These are phyloP conservation scores for Cerioporus squamosus DNA, from an alignment of 1,284 basidiomycete genomes.

Conservation along the genomic window DNA sequence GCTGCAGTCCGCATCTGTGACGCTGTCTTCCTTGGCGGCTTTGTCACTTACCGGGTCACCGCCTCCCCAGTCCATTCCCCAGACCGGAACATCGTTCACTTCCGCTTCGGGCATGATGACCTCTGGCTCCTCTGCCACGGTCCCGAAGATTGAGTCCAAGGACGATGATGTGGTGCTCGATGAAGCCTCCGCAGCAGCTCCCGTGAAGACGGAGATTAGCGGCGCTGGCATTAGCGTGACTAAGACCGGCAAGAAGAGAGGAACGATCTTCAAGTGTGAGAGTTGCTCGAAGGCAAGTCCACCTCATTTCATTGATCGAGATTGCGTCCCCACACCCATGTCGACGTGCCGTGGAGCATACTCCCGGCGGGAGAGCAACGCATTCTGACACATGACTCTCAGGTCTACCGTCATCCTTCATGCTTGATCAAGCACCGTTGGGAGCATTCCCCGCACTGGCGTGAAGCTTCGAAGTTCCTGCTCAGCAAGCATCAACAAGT, in stretches of 20 bases:
- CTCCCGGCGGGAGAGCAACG: too few species aligned
- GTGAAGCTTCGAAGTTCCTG: constrained; percentile 92
- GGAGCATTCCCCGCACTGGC: constrained; percentile 98
- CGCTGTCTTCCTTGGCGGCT: constrained; percentile 49
- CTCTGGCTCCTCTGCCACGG: constrained; percentile 15
- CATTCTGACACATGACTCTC: background rate
- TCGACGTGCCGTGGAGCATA: too few species aligned
- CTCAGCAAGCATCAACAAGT: constrained; percentile 98
- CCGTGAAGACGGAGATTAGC: constrained; percentile 40
- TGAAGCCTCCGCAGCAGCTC: constrained; percentile 22
- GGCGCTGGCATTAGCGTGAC: constrained; percentile 37
- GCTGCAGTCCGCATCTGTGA: constrained; percentile 47
- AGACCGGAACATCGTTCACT: constrained; percentile 32
- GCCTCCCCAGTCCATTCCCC: constrained; percentile 31
- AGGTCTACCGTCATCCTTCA: constrained; percentile 94
- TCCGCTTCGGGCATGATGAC: constrained; percentile 28
- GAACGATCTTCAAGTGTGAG: constrained; percentile 90
- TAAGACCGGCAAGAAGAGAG: constrained; percentile 65
- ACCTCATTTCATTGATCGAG: background rate
- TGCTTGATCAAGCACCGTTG: constrained; percentile 97
- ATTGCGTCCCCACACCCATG: background rate
- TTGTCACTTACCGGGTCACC: constrained; percentile 59
- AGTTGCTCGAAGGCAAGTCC: constrained; percentile 81
- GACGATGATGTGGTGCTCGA: constrained; percentile 28
- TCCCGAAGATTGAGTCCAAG: constrained; percentile 28